Evolutionary conservation across 1,139 yeast species (phyloP), one percentile per base, ranked within the genome.

Genomic region (Debaryomycetaceae sp.): DNA sequence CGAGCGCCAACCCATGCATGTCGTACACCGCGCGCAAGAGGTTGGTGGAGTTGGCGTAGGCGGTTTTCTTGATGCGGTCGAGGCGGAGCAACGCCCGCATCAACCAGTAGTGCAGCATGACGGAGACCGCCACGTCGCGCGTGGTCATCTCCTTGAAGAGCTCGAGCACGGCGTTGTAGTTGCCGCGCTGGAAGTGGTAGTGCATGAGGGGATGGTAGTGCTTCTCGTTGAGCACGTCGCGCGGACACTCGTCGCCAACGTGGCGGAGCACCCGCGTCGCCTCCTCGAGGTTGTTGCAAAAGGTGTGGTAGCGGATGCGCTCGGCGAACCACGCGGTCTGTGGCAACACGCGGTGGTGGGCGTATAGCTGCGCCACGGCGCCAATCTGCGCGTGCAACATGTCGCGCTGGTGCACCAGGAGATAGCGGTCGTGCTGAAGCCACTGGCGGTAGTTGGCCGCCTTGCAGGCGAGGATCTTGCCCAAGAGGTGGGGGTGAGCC

Each of bases 61-160:
- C 48, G 14, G 46, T 48, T 3, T 49, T 41, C 25, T 49, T 48
- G 29, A 44, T 44, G 13, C 57, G 39, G 38, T 71, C 74, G 28
- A 60, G 44, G 35, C 54, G 54, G 5, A 71, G 53, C 14, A 72
- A 53, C 1, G 78, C 59, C 30, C 58, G 53, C 43, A 74, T 54
- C 34, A 74, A 43, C 38, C 51, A 58, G 21, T 53, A 54, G 35
- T 74, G 66, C 0, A 74, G 55, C 13, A 49, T 48, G 0, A 73
- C 51, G 7, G 61, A 50, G 2, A 66, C 45, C 1, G 49, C 43
- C 4, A 64, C 42, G 6, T 59, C 51, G 6, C 45, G 43, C 3
- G 51, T 49, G 3, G 60, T 61, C 68, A 73, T 63, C 28, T 57
- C 53, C 26, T 63, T 53, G 44, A 70, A 75, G 2, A 68, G 20